phyloP scores from a whole-genome alignment of 257 asterid species.

The Avicennia marina region DNA sequence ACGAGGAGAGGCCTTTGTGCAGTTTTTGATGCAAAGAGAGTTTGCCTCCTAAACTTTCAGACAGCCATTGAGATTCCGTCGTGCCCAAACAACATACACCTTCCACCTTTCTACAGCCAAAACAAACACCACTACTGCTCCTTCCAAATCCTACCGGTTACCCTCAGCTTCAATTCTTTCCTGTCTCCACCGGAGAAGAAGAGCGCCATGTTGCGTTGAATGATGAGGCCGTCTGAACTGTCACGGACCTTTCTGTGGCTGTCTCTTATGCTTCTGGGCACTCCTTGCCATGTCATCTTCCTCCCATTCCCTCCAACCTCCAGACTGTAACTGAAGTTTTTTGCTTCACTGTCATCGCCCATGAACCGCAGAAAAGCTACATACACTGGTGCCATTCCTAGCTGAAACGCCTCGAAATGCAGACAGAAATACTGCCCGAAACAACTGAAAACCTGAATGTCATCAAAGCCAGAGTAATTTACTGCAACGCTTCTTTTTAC shows the following conservation, averaged over 20 bases:
- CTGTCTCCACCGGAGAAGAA: slow-evolving; percentile 26
- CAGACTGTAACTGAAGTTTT: slow-evolving; percentile 8
- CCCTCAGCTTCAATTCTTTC: slow-evolving; percentile 20
- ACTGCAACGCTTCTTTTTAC: too few species aligned
- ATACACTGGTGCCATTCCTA: slow-evolving; percentile 18
- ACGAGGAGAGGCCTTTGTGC: too few species aligned
- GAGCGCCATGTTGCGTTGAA: slow-evolving; percentile 22
- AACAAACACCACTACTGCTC: slow-evolving; percentile 12
- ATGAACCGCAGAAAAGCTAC: slow-evolving; percentile 17
- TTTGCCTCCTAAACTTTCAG: too few species aligned
- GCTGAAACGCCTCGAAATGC: slow-evolving; percentile 19
- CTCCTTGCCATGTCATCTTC: slow-evolving; percentile 24
- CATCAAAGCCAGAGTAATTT: too few species aligned
- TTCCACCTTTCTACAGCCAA: too few species aligned
- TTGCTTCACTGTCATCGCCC: slow-evolving; percentile 20
- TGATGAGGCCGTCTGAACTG: slow-evolving; percentile 21
- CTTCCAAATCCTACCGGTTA: slow-evolving; percentile 25
- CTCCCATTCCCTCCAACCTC: slow-evolving; percentile 21
- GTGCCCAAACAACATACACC: too few species aligned
- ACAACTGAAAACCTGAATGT: slow-evolving; percentile 18
- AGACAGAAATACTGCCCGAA: slow-evolving; percentile 16
- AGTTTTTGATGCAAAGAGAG: too few species aligned
- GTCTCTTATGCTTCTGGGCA: slow-evolving; percentile 23
- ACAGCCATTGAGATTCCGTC: too few species aligned
- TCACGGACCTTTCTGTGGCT: slow-evolving; percentile 22